Conservation (phyloP, 1,284 basidiomycete genomes). For the Hymenochaete sp. region DNA sequence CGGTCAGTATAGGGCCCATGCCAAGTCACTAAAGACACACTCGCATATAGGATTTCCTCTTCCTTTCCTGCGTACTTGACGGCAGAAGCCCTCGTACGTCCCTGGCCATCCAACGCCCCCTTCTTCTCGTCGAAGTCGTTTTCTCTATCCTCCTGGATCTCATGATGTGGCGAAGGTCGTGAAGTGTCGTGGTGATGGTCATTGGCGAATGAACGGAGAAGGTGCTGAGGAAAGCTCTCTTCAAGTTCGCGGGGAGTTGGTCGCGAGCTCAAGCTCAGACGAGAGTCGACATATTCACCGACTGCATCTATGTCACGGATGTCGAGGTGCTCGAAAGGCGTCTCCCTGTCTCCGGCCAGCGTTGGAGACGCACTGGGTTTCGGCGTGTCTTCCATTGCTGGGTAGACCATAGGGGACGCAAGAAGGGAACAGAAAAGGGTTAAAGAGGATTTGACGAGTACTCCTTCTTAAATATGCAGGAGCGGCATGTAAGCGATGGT, state of each 20-base stretch:
- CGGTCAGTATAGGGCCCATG: background rate
- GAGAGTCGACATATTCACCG: slow-evolving; percentile 27
- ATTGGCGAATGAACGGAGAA: slow-evolving; percentile 17
- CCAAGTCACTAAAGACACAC: slow-evolving; percentile 12
- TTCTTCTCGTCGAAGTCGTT: slow-evolving; percentile 20
- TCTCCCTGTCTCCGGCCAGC: slow-evolving; percentile 8
- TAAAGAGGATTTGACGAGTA: too few species aligned
- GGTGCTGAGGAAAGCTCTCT: slow-evolving; percentile 21
- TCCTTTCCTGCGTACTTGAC: background rate
- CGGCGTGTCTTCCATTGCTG: slow-evolving; percentile 10
- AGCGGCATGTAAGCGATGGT: too few species aligned
- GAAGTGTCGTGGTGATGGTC: slow-evolving; percentile 8
- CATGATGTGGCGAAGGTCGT: background rate
- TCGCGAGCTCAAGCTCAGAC: slow-evolving; percentile 22
- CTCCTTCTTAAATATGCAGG: too few species aligned
- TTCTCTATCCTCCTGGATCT: slow-evolving; percentile 8
- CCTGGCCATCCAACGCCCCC: slow-evolving; percentile 15
- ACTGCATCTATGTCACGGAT: slow-evolving; percentile 16
- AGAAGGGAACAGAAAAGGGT: too few species aligned
- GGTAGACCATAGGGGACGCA: too few species aligned
- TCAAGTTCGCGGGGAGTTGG: slow-evolving; percentile 24
- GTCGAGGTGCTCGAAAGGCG: slow-evolving; percentile 14
- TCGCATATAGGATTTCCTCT: slow-evolving; percentile 26
- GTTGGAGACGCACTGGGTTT: slow-evolving; percentile 1
- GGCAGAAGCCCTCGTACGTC: slow-evolving; percentile 7